Base-by-base conservation (phyloP, 352 stramenopile genomes). In the Phytophthora crassamura region DNA sequence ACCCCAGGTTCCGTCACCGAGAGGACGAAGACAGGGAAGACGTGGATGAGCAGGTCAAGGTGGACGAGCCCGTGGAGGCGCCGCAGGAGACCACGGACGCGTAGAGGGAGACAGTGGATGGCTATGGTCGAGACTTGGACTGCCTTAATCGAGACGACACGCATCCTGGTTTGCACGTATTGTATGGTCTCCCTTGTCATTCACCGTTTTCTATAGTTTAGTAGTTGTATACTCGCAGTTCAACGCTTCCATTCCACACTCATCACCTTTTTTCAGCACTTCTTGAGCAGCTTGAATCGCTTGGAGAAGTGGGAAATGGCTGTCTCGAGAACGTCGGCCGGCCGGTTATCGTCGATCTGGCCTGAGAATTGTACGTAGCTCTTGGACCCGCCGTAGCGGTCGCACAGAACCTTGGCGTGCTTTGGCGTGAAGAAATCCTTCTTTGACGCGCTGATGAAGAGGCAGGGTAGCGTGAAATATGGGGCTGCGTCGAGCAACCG, bases 341-440 rank as follows among this genome's bases (percentile, higher is more conserved):
- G 74, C 6, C 84, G 80, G 25, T 91, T 93, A 30, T 84, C 67
- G 56, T 91, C 84, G 49, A 89, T 85, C 7, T 67, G 64, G 12
- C 84, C 84, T 8, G 69, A 69, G 38, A 87, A 90, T 47, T 83
- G 56, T 16, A 88, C 38, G 39, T 85, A 80, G 55, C 72, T 74
- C 69, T 91, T 93, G 6, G 72, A 58, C 0, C 83, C 84, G 12
- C 82, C 82, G 25, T 94, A 94, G 10, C 54, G 47, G 3, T 89
- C 72, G 33, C 68, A 86, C 15, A 94, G 59, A 10, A 71, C 51
- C 50, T 69, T 69, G 14, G 86, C 80, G 25, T 92, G 84, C 9
- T 77, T 63, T 16, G 85, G 85, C 10, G 67, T 78, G 38, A 94
- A 88, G 34, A 94, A 94, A 50, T 92, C 86, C 30, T 88, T 86